Conservation (phyloP, 371 early-diverging fungal genomes). For the Lichtheimia corymbifera region DNA sequence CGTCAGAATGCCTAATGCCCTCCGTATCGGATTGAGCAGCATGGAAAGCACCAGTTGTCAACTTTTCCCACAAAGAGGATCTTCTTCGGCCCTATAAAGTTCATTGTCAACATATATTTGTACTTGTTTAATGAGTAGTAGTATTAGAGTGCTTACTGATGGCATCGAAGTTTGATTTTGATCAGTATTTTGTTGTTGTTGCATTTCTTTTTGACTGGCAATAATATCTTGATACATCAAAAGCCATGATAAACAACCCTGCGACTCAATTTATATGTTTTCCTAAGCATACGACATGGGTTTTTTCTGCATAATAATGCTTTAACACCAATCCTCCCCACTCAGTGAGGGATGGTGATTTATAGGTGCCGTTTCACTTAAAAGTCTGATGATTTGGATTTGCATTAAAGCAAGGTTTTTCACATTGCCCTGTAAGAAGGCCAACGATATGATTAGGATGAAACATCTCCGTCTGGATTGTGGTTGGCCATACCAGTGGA, state of each 20-base stretch:
- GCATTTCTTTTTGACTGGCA: not conserved
- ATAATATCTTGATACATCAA: not conserved
- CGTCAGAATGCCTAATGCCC: constrained; percentile 1
- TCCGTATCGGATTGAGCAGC: constrained; percentile 10
- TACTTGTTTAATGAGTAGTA: not conserved
- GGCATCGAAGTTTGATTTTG: not conserved
- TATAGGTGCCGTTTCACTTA: too few relatives aligned
- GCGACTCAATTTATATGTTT: too few relatives aligned
- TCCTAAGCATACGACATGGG: too few relatives aligned
- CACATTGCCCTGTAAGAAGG: too few relatives aligned
- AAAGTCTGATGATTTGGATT: too few relatives aligned
- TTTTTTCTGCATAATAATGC: too few relatives aligned
- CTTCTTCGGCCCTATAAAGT: not conserved
- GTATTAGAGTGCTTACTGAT: not conserved
- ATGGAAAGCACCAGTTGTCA: constrained; percentile 1
- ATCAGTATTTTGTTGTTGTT: not conserved
- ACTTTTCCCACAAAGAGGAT: constrained; percentile 7
- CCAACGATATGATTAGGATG: too few relatives aligned
- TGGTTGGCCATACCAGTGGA: too few relatives aligned
- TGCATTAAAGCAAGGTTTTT: too few relatives aligned
- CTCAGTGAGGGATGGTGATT: too few relatives aligned
- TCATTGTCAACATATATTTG: not conserved
- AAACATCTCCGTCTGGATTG: too few relatives aligned
- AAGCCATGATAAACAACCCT: not conserved
- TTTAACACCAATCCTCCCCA: too few relatives aligned